Percentiles rank a stretch among this genome's conserved stretches.
phyloP scores from a whole-genome alignment of 352 stramenopile species.

The Pythium sp. region DNA sequence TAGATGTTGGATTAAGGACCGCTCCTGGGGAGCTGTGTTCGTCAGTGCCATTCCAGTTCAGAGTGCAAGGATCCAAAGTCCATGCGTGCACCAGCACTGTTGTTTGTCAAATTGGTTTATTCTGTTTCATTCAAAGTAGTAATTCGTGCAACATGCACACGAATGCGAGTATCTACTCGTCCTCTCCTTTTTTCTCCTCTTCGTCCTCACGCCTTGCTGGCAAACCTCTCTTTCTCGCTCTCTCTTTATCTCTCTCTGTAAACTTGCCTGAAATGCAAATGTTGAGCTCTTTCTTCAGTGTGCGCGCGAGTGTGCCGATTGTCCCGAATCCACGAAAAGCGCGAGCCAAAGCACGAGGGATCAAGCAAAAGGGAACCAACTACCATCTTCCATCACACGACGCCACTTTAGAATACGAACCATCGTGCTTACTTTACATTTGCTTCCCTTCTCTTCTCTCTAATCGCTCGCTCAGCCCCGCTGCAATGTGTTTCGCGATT shows the following conservation, averaged over 20 bases:
- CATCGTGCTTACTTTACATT: constrained; percentile 16
- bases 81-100: neutral
- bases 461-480: constrained; percentile 37
- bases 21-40: too few relatives aligned
- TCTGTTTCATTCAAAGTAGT: constrained; percentile 1
- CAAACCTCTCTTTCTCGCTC: neutral
- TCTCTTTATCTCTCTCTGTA: neutral
- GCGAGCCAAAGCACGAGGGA: neutral
- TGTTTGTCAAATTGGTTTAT: neutral
- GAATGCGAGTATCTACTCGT: neutral
- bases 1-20: too few relatives aligned
- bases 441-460: constrained; percentile 34
- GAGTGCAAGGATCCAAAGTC: too few relatives aligned
- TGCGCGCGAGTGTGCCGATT: neutral
- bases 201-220: neutral
- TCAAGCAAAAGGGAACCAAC: neutral
- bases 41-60: too few relatives aligned
- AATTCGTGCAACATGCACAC: neutral
- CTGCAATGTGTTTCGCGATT: neutral
- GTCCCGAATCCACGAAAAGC: neutral
- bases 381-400: neutral
- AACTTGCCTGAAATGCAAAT: neutral
- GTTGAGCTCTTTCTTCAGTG: neutral
- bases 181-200: too few relatives aligned
- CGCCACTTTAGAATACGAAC: constrained; percentile 12